A percentile compares a stretch with the other conserved stretches of the same genome.
These are phyloP conservation scores for Setaria viridis DNA, from an alignment of 202 grass and related monocot species.

Conservation along the genomic window DNA sequence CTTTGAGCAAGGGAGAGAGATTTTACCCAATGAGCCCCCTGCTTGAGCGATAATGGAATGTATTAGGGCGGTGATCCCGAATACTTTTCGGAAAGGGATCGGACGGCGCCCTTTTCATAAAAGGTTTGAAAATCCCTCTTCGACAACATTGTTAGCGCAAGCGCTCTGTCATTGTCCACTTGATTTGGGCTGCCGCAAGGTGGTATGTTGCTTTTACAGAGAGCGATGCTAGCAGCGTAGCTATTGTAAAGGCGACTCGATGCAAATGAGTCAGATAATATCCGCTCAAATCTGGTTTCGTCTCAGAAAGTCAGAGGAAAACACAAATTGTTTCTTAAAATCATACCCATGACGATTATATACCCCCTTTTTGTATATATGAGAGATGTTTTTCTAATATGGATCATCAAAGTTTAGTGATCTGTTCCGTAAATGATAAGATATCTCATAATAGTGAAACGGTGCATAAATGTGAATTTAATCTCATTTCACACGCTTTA, in stretches of 20 bases:
- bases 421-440: no score
- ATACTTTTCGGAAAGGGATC: constrained; percentile 21
- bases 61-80: constrained; percentile 7
- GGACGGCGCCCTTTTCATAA: background rate
- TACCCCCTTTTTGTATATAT: no score
- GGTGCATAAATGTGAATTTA: no score
- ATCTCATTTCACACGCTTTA: no score
- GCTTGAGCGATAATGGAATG: background rate
- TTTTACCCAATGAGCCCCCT: background rate
- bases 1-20: constrained; percentile 11
- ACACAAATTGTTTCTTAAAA: background rate
- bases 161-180: constrained; percentile 21
- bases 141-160: constrained; percentile 15
- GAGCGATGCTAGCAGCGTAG: background rate
- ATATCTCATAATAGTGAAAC: no score
- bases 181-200: background rate
- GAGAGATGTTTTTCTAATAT: no score
- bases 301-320: background rate
- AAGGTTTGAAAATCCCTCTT: constrained; percentile 26
- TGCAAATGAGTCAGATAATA: background rate
- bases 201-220: background rate
- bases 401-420: no score
- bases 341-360: no score
- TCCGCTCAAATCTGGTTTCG: background rate
- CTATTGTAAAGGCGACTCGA: background rate